A percentile compares a stretch with the other conserved stretches of the same genome.
phyloP scores from a whole-genome alignment of 306 rosid species.

The Cicer yamashitae region DNA sequence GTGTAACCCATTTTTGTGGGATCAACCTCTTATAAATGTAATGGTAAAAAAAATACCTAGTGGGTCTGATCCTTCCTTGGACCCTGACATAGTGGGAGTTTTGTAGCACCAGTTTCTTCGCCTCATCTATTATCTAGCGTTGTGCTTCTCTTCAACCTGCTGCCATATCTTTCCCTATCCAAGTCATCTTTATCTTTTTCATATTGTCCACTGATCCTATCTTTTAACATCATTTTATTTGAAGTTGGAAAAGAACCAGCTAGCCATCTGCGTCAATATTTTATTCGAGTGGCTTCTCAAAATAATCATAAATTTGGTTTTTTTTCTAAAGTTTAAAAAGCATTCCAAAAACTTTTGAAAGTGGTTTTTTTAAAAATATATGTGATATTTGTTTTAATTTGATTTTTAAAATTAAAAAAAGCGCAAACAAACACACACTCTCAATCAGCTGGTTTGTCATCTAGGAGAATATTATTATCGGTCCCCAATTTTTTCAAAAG shows the following conservation, averaged over 20 bases:
- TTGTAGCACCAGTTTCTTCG: background rate
- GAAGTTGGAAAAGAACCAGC: background rate
- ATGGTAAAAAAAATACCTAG: background rate
- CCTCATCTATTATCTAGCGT: conserved; percentile 7
- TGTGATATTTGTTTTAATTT: background rate
- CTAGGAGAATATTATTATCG: conserved; percentile 21
- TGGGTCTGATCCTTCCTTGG: conserved; percentile 8
- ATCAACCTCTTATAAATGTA: background rate
- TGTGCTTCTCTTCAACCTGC: background rate
- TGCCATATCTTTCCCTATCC: background rate
- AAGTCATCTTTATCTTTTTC: conserved; percentile 32
- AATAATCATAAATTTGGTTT: background rate
- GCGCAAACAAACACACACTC: background rate
- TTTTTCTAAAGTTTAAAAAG: background rate
- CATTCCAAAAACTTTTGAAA: background rate
- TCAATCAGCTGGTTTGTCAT: conserved; percentile 9
- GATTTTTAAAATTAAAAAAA: background rate
- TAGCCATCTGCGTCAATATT: conserved; percentile 11
- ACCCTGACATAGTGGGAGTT: background rate
- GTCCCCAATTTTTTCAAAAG: background rate
- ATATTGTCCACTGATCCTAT: conserved; percentile 15
- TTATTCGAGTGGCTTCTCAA: conserved; percentile 11
- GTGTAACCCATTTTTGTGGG: background rate
- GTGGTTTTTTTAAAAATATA: background rate
- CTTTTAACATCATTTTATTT: background rate